Conservation (phyloP, 2,329 filamentous ascomycete species). For the Penicillium vulpinum region DNA sequence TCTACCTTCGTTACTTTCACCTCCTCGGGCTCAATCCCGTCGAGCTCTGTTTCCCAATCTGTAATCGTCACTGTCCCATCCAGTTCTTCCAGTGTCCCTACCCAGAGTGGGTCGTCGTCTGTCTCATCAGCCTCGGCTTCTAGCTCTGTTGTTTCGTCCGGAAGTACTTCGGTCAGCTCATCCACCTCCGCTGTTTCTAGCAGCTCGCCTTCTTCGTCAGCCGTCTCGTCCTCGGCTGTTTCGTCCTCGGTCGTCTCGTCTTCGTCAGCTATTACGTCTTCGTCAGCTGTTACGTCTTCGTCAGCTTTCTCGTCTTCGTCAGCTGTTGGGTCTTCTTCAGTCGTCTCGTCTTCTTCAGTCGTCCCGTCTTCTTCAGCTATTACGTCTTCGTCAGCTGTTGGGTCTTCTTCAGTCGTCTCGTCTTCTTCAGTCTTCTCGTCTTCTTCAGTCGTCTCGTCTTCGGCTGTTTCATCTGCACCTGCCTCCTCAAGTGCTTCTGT, state of each 20-base stretch:
- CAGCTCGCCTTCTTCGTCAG: not conserved
- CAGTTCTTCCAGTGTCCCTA: conserved; percentile 2
- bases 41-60: conserved; percentile 5
- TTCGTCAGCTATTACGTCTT: too few species aligned
- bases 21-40: not conserved
- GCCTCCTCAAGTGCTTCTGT: not conserved
- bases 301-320: too few species aligned
- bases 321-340: too few species aligned
- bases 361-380: not conserved
- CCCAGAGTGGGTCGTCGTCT: not conserved
- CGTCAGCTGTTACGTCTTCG: too few species aligned
- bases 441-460: not conserved
- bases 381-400: not conserved
- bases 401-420: not conserved
- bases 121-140: conserved; percentile 6
- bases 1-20: conserved; percentile 16
- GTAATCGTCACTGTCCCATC: conserved; percentile 4
- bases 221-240: not conserved
- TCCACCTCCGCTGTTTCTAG: not conserved
- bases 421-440: not conserved
- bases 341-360: too few species aligned
- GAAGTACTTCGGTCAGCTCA: not conserved
- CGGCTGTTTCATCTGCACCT: not conserved
- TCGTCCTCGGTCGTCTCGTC: too few species aligned
- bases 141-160: not conserved